phyloP scores from a whole-genome alignment of 2,329 filamentous ascomycete species.

The Talaromyces verruculosus region DNA sequence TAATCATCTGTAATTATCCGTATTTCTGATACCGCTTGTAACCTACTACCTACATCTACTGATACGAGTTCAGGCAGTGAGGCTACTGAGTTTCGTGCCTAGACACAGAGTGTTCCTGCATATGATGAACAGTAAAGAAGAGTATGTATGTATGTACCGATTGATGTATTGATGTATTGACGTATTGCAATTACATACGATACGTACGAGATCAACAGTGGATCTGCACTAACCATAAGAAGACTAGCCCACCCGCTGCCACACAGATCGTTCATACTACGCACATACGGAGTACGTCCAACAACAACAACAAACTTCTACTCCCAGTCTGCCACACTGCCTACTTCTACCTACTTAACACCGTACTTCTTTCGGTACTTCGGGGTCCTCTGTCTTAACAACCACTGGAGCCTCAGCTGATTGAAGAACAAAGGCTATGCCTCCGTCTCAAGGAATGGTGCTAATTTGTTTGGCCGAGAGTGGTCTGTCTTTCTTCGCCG shows the following conservation, averaged over 20 bases:
- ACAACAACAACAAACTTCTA: neutral
- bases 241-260: constrained; percentile 5
- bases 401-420: neutral
- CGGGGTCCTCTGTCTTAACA: neutral
- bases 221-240: neutral
- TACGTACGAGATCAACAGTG: neutral
- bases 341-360: neutral
- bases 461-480: neutral
- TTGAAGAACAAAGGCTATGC: neutral
- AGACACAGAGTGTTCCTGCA: constrained; percentile 3
- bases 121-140: neutral
- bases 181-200: neutral
- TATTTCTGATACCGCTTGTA: neutral
- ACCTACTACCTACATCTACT: neutral
- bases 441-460: neutral
- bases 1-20: neutral
- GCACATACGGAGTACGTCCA: neutral
- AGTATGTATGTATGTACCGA: neutral
- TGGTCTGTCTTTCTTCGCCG: neutral
- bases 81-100: neutral
- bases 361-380: neutral
- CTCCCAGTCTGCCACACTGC: neutral
- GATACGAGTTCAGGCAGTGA: neutral
- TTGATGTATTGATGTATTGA: neutral
- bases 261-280: neutral